Conservation (phyloP, 2,329 filamentous ascomycete species). For the Colletotrichum spaethianum region DNA sequence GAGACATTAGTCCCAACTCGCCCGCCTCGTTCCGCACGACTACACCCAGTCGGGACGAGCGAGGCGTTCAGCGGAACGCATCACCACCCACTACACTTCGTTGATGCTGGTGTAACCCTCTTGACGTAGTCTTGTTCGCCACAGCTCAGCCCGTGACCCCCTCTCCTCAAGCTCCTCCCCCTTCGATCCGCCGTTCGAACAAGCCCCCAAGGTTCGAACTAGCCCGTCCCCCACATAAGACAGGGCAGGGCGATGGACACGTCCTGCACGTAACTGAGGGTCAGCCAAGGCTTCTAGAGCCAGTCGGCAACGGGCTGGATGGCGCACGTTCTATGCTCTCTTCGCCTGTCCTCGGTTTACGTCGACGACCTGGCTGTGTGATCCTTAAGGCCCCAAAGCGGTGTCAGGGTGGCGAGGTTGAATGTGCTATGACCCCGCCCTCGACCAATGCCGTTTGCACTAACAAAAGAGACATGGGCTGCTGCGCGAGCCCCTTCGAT, state of each 20-base stretch:
- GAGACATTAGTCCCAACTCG: slow-evolving; percentile 12
- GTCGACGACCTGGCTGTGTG: slow-evolving; percentile 19
- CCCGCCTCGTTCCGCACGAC: slow-evolving; percentile 18
- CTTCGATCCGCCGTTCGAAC: slow-evolving; percentile 3
- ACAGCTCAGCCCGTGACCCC: slow-evolving; percentile 32
- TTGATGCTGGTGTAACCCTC: slow-evolving; percentile 27
- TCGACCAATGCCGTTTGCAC: background rate
- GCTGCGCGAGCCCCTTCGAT: slow-evolving; percentile 1
- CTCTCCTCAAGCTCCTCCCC: background rate
- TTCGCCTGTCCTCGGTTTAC: slow-evolving; percentile 4
- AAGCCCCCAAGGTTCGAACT: slow-evolving; percentile 1
- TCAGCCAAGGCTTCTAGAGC: slow-evolving; percentile 30
- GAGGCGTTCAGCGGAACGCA: slow-evolving; percentile 14
- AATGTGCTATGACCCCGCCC: background rate
- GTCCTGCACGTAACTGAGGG: slow-evolving; percentile 24
- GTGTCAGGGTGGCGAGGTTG: background rate
- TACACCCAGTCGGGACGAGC: slow-evolving; percentile 21
- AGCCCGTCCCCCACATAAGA: slow-evolving; percentile 9
- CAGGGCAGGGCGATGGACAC: background rate
- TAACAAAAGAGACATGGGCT: background rate
- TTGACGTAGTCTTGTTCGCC: slow-evolving; percentile 38
- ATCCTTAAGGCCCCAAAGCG: slow-evolving; percentile 13
- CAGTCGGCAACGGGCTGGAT: slow-evolving; percentile 15
- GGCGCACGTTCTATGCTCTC: slow-evolving; percentile 14
- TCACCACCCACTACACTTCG: slow-evolving; percentile 27